A percentile compares a stretch with the other conserved stretches of the same genome.
These are phyloP conservation scores for Neurospora sp. DNA, from an alignment of 495 filamentous ascomycete genomes.

Conservation along the genomic window DNA sequence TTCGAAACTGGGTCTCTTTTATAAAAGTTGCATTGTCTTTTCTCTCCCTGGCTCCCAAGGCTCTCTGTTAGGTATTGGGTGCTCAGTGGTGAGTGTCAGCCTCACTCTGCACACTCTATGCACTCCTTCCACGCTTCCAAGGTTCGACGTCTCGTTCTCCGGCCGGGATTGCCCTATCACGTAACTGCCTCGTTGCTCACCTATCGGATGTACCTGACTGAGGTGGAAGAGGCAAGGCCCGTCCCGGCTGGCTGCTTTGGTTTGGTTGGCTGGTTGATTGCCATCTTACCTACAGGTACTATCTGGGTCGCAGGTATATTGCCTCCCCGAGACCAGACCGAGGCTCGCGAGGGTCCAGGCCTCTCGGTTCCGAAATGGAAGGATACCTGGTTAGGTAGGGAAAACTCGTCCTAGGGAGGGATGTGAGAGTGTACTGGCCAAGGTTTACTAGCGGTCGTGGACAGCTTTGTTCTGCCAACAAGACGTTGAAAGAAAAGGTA, in stretches of 20 bases:
- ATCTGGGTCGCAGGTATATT: neutral
- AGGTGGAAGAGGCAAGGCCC: neutral
- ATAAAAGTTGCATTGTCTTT: neutral
- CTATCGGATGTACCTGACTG: neutral
- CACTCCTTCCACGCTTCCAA: neutral
- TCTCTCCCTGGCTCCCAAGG: neutral
- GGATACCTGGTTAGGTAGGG: too few species aligned
- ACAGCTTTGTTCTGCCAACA: neutral
- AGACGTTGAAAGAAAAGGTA: neutral
- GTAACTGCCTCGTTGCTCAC: neutral
- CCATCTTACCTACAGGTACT: neutral
- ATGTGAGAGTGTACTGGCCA: too few species aligned
- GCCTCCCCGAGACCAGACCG: neutral
- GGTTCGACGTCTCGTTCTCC: neutral
- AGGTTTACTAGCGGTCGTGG: too few species aligned
- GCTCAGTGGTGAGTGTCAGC: neutral
- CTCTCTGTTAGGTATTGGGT: neutral
- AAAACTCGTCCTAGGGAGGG: too few species aligned
- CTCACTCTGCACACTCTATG: neutral
- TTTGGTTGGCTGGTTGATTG: neutral
- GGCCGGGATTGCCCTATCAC: neutral
- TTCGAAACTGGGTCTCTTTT: neutral
- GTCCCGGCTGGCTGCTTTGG: neutral
- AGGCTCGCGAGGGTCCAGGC: neutral
- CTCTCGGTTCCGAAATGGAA: too few species aligned